These are phyloP conservation scores for Panellus pusillus DNA, from an alignment of 768 basidiomycete species.

Conservation along the genomic window DNA sequence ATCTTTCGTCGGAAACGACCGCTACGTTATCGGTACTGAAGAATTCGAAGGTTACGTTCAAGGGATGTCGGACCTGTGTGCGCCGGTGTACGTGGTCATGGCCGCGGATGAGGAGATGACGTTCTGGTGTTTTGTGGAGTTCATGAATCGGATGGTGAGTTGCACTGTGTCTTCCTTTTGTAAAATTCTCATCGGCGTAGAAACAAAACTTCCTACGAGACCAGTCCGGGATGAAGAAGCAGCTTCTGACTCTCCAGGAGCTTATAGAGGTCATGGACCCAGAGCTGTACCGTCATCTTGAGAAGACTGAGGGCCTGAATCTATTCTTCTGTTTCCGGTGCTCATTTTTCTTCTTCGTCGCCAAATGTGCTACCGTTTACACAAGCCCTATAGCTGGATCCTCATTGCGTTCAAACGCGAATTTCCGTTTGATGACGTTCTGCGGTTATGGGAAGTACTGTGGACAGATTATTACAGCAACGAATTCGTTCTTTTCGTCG, in stretches of 20 bases:
- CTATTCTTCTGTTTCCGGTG: constrained; percentile 98
- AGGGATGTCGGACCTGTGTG: constrained; percentile 96
- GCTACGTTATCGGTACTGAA: constrained; percentile 3
- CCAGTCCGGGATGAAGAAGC: constrained; percentile 97
- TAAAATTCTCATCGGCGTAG: constrained; percentile 38
- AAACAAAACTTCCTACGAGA: constrained; percentile 94
- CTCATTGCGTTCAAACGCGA: constrained; percentile 96
- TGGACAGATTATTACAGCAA: constrained; percentile 92
- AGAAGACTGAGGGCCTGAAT: constrained; percentile 91
- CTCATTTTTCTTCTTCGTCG: constrained; percentile 22
- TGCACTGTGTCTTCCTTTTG: neutral
- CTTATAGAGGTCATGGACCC: constrained; percentile 94
- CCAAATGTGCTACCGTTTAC: neutral
- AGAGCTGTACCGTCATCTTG: constrained; percentile 86
- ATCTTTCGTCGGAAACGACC: constrained; percentile 7
- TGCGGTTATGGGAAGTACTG: constrained; percentile 89
- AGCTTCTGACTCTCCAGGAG: constrained; percentile 85
- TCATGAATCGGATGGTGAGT: constrained; percentile 94
- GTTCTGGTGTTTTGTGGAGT: constrained; percentile 94
- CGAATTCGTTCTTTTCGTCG: constrained; percentile 89
- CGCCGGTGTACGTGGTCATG: constrained; percentile 91
- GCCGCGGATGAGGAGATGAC: constrained; percentile 85
- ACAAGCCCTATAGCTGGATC: constrained; percentile 62
- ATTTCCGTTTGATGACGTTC: constrained; percentile 88
- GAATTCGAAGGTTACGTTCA: constrained; percentile 81